phyloP scores from a whole-genome alignment of 768 basidiomycete species.

The Mycena haematopus region DNA sequence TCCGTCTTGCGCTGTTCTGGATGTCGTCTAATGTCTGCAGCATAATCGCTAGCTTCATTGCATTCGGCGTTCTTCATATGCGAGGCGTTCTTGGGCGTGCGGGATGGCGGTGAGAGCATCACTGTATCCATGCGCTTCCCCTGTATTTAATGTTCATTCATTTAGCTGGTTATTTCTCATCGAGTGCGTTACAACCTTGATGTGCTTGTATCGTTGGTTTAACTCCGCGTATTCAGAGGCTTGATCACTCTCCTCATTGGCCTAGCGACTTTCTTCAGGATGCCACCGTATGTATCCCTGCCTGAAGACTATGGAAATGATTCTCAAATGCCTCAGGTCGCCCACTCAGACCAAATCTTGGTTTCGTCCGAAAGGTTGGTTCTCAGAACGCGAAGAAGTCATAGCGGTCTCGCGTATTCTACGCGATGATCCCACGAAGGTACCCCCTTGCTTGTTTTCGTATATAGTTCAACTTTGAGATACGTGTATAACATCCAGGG shows the following conservation, averaged over 20 bases:
- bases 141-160: not conserved
- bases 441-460: slow-evolving; percentile 7
- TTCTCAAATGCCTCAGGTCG: slow-evolving; percentile 32
- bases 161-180: slow-evolving; percentile 63
- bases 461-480: not conserved
- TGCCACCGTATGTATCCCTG: slow-evolving; percentile 48
- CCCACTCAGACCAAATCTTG: slow-evolving; percentile 65
- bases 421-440: slow-evolving; percentile 69
- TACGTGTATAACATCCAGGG: slow-evolving; percentile 41
- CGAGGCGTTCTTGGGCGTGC: slow-evolving; percentile 57
- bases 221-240: slow-evolving; percentile 38
- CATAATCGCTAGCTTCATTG: slow-evolving; percentile 60
- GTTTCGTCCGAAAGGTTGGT: slow-evolving; percentile 69
- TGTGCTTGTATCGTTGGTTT: not conserved
- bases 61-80: slow-evolving; percentile 67
- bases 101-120: slow-evolving; percentile 53
- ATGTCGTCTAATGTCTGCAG: slow-evolving; percentile 52
- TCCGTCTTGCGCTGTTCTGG: slow-evolving; percentile 65
- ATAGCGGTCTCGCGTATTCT: slow-evolving; percentile 68
- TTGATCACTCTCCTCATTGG: slow-evolving; percentile 61
- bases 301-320: not conserved
- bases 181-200: slow-evolving; percentile 40
- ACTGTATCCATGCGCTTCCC: slow-evolving; percentile 2
- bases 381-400: slow-evolving; percentile 63
- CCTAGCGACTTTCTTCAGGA: slow-evolving; percentile 58